Evolutionary conservation across 106 monocot genomes (phyloP).

Genomic region (Phalaenopsis equestris): DNA sequence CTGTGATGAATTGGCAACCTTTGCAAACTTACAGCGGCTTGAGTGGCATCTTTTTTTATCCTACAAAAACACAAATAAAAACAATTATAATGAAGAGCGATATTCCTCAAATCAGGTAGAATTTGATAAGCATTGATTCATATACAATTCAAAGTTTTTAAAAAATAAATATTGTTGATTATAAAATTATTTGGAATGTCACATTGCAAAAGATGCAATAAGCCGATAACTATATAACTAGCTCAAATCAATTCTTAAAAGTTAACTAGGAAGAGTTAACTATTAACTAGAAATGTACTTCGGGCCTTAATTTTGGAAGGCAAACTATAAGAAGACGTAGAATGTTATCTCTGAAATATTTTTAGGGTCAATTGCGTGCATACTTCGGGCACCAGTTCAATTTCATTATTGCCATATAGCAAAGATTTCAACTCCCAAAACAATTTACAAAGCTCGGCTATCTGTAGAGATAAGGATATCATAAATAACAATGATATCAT

Average conservation of each 20-base stretch:
- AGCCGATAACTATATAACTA: background rate
- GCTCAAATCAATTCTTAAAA: background rate
- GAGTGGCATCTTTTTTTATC: constrained; percentile 91
- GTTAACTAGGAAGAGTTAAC: too few species aligned
- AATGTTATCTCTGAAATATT: too few species aligned
- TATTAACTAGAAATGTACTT: too few species aligned
- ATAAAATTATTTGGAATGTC: background rate
- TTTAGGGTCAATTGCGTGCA: too few species aligned
- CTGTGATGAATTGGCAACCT: constrained; percentile 72
- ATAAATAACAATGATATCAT: too few species aligned
- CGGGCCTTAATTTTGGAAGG: too few species aligned
- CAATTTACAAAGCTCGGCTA: too few species aligned
- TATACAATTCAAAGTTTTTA: background rate
- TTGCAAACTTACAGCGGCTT: constrained; percentile 93
- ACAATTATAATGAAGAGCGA: background rate
- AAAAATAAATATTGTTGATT: background rate
- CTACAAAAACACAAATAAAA: constrained; percentile 30
- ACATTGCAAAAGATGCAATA: background rate
- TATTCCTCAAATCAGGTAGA: background rate
- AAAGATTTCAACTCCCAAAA: too few species aligned
- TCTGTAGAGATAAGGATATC: too few species aligned
- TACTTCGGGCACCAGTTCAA: too few species aligned
- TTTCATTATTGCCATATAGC: too few species aligned
- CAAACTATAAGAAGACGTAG: too few species aligned
- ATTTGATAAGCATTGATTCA: background rate